Conservation (phyloP, 2,329 filamentous ascomycete species). For the Sporothrix phasma region DNA sequence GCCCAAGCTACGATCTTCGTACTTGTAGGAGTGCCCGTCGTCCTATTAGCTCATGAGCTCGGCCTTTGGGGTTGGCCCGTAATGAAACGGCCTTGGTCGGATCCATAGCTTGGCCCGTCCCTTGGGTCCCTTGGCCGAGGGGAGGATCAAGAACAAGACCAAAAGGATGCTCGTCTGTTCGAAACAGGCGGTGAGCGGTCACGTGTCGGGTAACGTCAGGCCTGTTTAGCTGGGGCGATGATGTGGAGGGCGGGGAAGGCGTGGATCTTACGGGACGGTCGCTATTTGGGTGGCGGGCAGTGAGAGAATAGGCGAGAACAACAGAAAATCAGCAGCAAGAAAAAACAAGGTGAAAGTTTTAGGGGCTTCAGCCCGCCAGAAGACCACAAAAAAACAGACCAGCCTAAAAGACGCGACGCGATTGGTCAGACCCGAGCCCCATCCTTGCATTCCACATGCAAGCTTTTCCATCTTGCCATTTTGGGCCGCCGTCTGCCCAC, state of each 20-base stretch:
- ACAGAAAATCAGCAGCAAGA: not conserved
- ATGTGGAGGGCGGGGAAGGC: not conserved
- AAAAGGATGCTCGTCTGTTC: not conserved
- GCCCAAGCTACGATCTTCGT: constrained; percentile 1
- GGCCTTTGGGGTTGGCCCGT: not conserved
- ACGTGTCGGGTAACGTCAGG: not conserved
- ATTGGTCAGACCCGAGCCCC: constrained; percentile 13
- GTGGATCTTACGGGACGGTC: constrained; percentile 10
- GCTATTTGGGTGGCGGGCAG: constrained; percentile 5
- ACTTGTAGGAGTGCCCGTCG: not conserved
- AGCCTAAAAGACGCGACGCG: constrained; percentile 15
- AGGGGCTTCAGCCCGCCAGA: not conserved
- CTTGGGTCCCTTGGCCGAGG: not conserved
- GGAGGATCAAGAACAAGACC: not conserved
- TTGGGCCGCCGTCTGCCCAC: not conserved
- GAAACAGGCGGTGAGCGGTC: constrained; percentile 8
- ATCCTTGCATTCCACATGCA: constrained; percentile 8
- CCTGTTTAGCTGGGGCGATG: not conserved
- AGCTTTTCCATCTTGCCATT: not conserved
- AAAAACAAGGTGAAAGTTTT: constrained; percentile 7
- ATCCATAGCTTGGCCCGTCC: not conserved
- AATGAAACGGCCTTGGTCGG: not conserved
- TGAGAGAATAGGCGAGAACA: not conserved
- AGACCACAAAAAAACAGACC: constrained; percentile 4
- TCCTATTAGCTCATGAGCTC: not conserved